Conservation (phyloP, 2,329 filamentous ascomycete species). For the Aureobasidium vineae region DNA sequence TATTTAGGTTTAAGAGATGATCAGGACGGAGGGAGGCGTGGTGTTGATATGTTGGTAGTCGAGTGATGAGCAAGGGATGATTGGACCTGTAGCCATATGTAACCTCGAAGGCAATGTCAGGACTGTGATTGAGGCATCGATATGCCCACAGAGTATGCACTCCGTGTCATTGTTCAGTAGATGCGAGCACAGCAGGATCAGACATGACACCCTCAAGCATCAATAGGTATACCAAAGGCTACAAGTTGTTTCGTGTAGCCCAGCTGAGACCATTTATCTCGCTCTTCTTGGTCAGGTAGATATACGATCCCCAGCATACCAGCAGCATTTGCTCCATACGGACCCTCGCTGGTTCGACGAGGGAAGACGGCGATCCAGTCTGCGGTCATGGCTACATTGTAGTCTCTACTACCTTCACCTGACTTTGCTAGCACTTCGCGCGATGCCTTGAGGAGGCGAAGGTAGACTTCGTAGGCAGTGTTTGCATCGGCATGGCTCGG, state of each 20-base stretch:
- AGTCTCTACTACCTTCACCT: conserved; percentile 30
- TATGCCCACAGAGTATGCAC: neutral
- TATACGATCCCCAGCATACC: conserved; percentile 41
- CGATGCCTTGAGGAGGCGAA: conserved; percentile 24
- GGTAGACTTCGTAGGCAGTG: conserved; percentile 30
- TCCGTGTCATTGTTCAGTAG: neutral
- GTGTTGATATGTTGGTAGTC: neutral
- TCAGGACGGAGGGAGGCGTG: neutral
- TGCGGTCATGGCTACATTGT: conserved; percentile 40
- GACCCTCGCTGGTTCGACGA: conserved; percentile 33
- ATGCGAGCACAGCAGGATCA: neutral
- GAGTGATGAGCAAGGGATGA: neutral
- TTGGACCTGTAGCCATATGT: neutral
- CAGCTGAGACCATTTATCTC: conserved; percentile 18
- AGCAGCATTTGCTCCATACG: conserved; percentile 37
- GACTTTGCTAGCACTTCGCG: conserved; percentile 12
- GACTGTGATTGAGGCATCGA: neutral
- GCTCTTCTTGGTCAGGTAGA: conserved; percentile 18
- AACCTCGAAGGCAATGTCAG: neutral
- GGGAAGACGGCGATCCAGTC: conserved; percentile 41
- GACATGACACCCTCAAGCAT: neutral
- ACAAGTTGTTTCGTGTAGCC: conserved; percentile 26
- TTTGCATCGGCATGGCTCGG: conserved; percentile 18
- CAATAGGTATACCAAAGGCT: conserved; percentile 20
- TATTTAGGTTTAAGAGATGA: neutral